Evolutionary conservation across 164 flowering plant genomes (phyloP).

Genomic region (Vitis riparia): DNA sequence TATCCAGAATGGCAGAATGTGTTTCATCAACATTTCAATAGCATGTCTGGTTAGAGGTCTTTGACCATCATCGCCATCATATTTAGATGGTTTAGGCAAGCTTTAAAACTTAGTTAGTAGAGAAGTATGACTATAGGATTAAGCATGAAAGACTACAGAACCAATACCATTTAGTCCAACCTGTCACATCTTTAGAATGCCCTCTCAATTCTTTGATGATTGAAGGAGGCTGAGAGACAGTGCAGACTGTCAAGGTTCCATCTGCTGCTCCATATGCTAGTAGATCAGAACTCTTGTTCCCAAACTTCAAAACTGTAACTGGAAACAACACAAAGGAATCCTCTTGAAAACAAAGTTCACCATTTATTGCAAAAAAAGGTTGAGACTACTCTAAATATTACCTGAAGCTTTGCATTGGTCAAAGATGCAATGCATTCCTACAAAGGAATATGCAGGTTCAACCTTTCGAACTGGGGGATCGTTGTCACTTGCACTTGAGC

Average conservation of each 20-base stretch:
- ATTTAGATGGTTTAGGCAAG: no score
- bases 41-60: no score
- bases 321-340: conserved; percentile 26
- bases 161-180: conserved; percentile 65
- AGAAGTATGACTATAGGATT: neutral
- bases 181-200: conserved; percentile 97
- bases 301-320: conserved; percentile 97
- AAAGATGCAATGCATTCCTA: conserved; percentile 99
- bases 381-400: conserved; percentile 20
- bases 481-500: conserved; percentile 76
- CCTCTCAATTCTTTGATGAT: conserved; percentile 69
- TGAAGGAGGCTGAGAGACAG: conserved; percentile 78
- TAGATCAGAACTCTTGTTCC: conserved; percentile 91
- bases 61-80: no score
- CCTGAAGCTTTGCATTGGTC: conserved; percentile 93
- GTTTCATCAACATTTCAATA: no score
- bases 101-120: no score
- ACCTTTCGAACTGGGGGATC: conserved; percentile 50
- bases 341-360: conserved; percentile 1
- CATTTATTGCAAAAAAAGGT: neutral
- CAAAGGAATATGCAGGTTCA: conserved; percentile 96
- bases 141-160: conserved; percentile 31
- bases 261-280: conserved; percentile 99
- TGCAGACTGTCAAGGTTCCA: conserved; percentile 94
- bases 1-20: no score